Conservation (phyloP, 2,329 filamentous ascomycete species). For the Metarhizium sp. region DNA sequence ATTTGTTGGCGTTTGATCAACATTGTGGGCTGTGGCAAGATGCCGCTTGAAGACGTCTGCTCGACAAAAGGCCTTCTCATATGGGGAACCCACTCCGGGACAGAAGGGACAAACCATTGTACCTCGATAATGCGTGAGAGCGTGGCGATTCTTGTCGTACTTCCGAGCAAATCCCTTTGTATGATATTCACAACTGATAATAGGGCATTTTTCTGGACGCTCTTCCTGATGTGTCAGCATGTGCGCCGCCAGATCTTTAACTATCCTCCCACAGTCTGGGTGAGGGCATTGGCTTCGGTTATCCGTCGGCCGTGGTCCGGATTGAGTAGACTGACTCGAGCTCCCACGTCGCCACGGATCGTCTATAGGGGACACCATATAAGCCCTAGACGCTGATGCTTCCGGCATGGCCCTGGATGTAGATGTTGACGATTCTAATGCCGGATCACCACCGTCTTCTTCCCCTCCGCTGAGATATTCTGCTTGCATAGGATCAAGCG, state of each 20-base stretch:
- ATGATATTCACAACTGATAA: constrained; percentile 87
- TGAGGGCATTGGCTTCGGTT: constrained; percentile 44
- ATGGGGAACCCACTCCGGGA: constrained; percentile 74
- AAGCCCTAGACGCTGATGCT: constrained; percentile 5
- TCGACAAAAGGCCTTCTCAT: constrained; percentile 92
- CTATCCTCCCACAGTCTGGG: constrained; percentile 48
- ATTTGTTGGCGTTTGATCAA: constrained; percentile 90
- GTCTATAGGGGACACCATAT: constrained; percentile 7
- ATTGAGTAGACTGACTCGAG: constrained; percentile 16
- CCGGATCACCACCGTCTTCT: constrained; percentile 28
- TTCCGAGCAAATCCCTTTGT: constrained; percentile 90
- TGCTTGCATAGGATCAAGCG: constrained; percentile 24
- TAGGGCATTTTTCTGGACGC: constrained; percentile 92
- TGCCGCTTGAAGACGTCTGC: constrained; percentile 97
- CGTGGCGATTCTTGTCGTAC: constrained; percentile 97
- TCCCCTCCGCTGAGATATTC: constrained; percentile 17
- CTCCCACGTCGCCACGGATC: constrained; percentile 14
- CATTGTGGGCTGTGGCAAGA: constrained; percentile 82
- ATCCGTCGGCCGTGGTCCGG: constrained; percentile 21
- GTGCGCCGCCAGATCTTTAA: constrained; percentile 68
- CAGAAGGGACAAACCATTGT: constrained; percentile 98
- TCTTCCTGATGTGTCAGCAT: constrained; percentile 95
- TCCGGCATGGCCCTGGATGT: constrained; percentile 7
- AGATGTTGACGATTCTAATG: constrained; percentile 6
- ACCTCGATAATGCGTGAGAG: constrained; percentile 92